phyloP scores from a whole-genome alignment of 306 rosid genomes.

The Acacia melanoxylon region DNA sequence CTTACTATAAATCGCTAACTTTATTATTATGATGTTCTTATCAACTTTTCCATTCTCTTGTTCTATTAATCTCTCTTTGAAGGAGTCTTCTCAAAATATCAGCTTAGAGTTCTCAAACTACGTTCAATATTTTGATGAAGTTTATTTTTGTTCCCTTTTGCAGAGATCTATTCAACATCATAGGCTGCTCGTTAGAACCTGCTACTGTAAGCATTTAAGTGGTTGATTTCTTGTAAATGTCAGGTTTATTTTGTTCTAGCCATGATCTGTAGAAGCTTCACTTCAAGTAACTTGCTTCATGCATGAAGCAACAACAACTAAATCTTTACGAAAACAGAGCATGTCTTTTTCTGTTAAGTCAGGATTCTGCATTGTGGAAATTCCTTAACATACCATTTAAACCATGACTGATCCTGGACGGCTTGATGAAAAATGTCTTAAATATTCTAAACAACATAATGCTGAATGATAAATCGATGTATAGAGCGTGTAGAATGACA shows the following conservation, averaged over 20 bases:
- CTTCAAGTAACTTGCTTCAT: constrained; percentile 4
- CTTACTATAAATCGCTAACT: not conserved
- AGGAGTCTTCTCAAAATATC: not conserved
- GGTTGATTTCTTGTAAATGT: constrained; percentile 16
- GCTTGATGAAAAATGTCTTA: not conserved
- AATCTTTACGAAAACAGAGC: not conserved
- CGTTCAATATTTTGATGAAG: constrained; percentile 21
- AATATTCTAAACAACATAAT: not conserved
- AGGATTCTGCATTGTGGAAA: constrained; percentile 2
- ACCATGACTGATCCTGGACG: not conserved
- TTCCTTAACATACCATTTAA: not conserved
- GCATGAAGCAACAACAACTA: not conserved
- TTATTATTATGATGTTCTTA: constrained; percentile 4
- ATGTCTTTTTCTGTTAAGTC: not conserved
- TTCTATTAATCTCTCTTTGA: not conserved
- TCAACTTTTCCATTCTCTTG: constrained; percentile 3
- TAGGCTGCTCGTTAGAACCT: constrained; percentile 84
- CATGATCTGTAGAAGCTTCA: constrained; percentile 20
- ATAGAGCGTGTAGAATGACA: not conserved
- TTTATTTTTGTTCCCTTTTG: constrained; percentile 27
- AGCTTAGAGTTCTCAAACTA: not conserved
- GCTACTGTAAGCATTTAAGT: constrained; percentile 69
- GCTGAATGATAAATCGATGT: not conserved
- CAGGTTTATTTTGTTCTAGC: not conserved
- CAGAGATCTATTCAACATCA: constrained; percentile 79